Evolutionary conservation across 2,329 filamentous ascomycete genomes (phyloP).

Genomic region (Westerdykella aurantiaca): DNA sequence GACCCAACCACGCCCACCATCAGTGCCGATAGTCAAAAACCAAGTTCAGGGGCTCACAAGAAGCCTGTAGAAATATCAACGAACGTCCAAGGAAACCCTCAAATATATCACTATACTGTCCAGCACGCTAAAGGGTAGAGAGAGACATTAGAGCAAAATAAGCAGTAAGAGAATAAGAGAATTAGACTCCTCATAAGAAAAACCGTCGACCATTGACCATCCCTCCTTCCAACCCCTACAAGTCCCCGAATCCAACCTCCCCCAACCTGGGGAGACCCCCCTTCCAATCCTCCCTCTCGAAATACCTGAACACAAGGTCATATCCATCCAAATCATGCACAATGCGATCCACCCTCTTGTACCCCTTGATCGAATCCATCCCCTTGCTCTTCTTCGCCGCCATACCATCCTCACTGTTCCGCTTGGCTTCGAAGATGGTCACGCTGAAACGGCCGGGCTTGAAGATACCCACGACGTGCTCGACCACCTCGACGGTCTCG

Average conservation of each 20-base stretch:
- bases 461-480: constrained; percentile 94
- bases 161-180: too few species aligned
- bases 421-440: constrained; percentile 90
- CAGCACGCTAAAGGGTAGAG: too few species aligned
- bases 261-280: constrained; percentile 59
- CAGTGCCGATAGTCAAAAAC: too few species aligned
- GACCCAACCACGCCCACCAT: too few species aligned
- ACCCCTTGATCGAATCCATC: constrained; percentile 78
- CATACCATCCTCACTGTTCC: constrained; percentile 40
- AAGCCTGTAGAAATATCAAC: too few species aligned
- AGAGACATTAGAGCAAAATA: too few species aligned
- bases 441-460: constrained; percentile 96
- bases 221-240: too few species aligned
- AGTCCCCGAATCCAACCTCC: constrained; percentile 34
- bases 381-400: constrained; percentile 40
- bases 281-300: constrained; percentile 80
- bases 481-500: constrained; percentile 82
- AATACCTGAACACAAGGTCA: constrained; percentile 93
- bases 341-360: constrained; percentile 85
- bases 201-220: too few species aligned
- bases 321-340: constrained; percentile 98
- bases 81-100: too few species aligned
- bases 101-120: too few species aligned
- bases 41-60: too few species aligned
- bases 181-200: too few species aligned